A percentile compares a stretch with the other conserved stretches of the same genome.
Evolutionary conservation across 2,329 filamentous ascomycete species (phyloP).

Genomic region (Neofusicoccum sp.): DNA sequence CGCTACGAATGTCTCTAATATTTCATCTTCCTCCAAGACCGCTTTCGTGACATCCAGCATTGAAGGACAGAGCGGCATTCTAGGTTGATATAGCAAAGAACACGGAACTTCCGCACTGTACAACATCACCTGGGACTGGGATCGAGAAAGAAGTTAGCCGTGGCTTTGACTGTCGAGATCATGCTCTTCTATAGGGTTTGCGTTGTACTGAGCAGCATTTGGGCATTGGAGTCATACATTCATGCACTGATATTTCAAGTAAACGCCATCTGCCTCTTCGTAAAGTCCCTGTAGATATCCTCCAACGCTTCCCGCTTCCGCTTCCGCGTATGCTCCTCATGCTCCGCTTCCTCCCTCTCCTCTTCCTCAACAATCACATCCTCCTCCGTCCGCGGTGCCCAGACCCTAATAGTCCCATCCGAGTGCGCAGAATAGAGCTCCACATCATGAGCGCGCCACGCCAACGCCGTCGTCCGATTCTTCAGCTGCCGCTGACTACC

Average conservation of each 20-base stretch:
- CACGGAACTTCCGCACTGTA: too few relatives aligned
- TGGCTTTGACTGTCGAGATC: too few relatives aligned
- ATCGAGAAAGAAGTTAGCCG: too few relatives aligned
- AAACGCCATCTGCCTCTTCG: constrained; percentile 11
- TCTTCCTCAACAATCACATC: constrained; percentile 44
- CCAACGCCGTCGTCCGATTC: constrained; percentile 68
- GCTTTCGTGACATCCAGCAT: too few relatives aligned
- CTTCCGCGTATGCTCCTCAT: constrained; percentile 44
- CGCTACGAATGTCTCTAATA: too few relatives aligned
- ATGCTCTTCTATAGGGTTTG: too few relatives aligned
- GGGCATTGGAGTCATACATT: too few relatives aligned
- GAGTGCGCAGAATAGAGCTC: constrained; percentile 80
- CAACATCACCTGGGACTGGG: too few relatives aligned
- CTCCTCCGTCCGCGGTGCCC: constrained; percentile 63
- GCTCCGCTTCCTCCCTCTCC: constrained; percentile 37
- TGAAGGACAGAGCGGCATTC: too few relatives aligned
- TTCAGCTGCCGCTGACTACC: constrained; percentile 9
- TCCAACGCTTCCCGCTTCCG: constrained; percentile 74
- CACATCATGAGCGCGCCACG: constrained; percentile 69
- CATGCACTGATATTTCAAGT: not conserved
- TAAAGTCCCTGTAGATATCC: constrained; percentile 54
- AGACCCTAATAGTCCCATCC: constrained; percentile 79
- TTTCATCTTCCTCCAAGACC: too few relatives aligned
- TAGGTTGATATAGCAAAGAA: too few relatives aligned
- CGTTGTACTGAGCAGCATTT: too few relatives aligned